Percentiles rank a stretch among this genome's conserved stretches.
Conservation (phyloP, 352 stramenopile genomes). For the Globisporangium ultimum region DNA sequence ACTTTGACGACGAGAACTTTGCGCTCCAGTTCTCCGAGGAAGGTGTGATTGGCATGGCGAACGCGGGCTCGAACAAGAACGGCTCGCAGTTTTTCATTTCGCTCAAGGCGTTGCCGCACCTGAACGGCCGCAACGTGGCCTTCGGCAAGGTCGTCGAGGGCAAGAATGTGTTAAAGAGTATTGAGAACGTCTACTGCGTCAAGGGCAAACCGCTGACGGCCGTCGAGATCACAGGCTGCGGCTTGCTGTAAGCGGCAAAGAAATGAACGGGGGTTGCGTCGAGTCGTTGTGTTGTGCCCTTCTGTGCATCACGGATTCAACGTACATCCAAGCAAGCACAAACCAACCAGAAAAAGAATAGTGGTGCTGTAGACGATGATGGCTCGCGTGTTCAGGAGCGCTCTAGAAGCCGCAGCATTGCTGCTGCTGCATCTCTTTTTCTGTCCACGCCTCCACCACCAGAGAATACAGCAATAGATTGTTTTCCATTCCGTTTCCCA, state of each 20-base stretch:
- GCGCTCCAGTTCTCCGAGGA: constrained; percentile 82
- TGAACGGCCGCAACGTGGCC: constrained; percentile 85
- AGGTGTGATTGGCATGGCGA: constrained; percentile 95
- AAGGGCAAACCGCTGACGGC: constrained; percentile 80
- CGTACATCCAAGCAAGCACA: not conserved
- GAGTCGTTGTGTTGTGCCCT: constrained; percentile 16
- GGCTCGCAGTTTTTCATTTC: constrained; percentile 99
- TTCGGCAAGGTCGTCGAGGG: constrained; percentile 87
- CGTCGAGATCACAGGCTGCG: constrained; percentile 77
- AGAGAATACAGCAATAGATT: not conserved
- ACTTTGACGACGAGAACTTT: constrained; percentile 88
- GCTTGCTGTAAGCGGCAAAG: constrained; percentile 51
- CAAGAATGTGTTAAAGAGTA: constrained; percentile 79
- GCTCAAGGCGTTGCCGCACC: constrained; percentile 71
- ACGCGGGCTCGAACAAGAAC: constrained; percentile 97
- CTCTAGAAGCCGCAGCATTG: too few species aligned
- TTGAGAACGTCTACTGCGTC: constrained; percentile 80
- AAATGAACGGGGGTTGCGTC: not conserved
- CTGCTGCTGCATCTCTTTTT: too few species aligned
- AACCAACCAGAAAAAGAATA: not conserved
- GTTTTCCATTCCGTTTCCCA: not conserved
- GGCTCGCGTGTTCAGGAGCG: not conserved
- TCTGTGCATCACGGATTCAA: constrained; percentile 51
- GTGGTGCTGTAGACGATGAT: not conserved
- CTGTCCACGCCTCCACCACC: too few species aligned